phyloP scores from a whole-genome alignment of 2,329 filamentous ascomycete genomes.

The Dothideomycetidae sp. region DNA sequence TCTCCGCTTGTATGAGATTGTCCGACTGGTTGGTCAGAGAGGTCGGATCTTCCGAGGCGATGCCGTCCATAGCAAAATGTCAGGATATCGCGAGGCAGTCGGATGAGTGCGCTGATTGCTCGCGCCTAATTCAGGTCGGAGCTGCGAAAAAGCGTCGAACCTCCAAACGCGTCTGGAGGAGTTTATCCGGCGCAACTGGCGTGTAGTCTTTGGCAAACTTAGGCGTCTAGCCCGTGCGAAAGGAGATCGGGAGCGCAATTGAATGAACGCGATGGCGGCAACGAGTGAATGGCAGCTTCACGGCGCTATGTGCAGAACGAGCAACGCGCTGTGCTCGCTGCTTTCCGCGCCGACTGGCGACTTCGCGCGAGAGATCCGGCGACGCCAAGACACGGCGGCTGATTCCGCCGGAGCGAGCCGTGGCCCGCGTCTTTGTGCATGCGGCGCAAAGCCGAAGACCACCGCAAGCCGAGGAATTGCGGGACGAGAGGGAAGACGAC shows the following conservation, averaged over 20 bases:
- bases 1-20: slow-evolving; percentile 23
- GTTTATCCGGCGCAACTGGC: too few relatives aligned
- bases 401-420: background rate
- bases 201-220: too few relatives aligned
- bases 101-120: too few relatives aligned
- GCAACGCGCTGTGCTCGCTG: too few relatives aligned
- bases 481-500: slow-evolving; percentile 3
- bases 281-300: too few relatives aligned
- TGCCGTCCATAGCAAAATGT: slow-evolving; percentile 10
- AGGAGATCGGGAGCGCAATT: background rate
- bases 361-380: background rate
- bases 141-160: too few relatives aligned
- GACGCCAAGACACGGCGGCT: background rate
- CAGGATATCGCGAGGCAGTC: too few relatives aligned
- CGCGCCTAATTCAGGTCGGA: too few relatives aligned
- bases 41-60: slow-evolving; percentile 12
- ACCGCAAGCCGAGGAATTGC: slow-evolving; percentile 7
- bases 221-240: too few relatives aligned
- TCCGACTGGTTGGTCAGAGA: slow-evolving; percentile 23
- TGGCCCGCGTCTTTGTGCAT: background rate
- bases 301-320: too few relatives aligned
- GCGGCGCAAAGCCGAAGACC: slow-evolving; percentile 2
- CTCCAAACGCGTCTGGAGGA: background rate
- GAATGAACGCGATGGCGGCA: background rate
- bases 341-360: too few relatives aligned